Evolutionary conservation across 2,329 filamentous ascomycete genomes (phyloP).

Genomic region (Colletotrichum tropicicola): DNA sequence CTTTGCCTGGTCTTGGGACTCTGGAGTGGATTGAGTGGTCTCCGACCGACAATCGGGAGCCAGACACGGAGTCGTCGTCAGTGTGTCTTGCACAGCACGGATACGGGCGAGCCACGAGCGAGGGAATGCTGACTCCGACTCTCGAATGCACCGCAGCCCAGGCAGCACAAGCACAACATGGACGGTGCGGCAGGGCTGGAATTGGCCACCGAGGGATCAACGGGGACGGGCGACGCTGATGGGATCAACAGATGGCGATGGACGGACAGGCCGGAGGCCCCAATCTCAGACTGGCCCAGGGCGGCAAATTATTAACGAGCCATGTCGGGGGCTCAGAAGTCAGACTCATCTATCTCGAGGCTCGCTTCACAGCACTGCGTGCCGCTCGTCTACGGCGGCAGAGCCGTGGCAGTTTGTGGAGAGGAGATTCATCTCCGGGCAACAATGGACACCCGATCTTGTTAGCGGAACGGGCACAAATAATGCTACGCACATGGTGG

Average conservation of each 20-base stretch:
- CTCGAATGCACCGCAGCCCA: conserved; percentile 1
- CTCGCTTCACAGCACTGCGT: no score
- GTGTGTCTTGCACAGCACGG: background rate
- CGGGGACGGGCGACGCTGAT: background rate
- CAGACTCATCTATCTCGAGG: background rate
- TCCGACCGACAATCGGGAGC: background rate
- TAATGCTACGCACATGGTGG: background rate
- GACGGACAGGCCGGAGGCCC: conserved; percentile 10
- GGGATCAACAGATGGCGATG: conserved; percentile 18
- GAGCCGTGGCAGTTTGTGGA: conserved; percentile 5
- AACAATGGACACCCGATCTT: conserved; percentile 24
- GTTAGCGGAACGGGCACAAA: background rate
- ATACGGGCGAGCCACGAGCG: conserved; percentile 9
- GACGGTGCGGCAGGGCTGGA: background rate
- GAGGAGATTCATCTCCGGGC: conserved; percentile 28
- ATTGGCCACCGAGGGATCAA: background rate
- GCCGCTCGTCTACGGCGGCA: background rate
- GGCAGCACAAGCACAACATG: background rate
- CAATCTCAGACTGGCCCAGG: conserved; percentile 7
- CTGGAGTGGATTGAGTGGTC: background rate
- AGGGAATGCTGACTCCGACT: conserved; percentile 16
- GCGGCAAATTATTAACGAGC: conserved; percentile 16
- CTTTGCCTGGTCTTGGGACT: background rate
- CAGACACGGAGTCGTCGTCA: conserved; percentile 21
- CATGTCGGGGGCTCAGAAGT: background rate